Evolutionary conservation across 2,329 filamentous ascomycete genomes (phyloP).

Genomic region (Cercospora sp.): DNA sequence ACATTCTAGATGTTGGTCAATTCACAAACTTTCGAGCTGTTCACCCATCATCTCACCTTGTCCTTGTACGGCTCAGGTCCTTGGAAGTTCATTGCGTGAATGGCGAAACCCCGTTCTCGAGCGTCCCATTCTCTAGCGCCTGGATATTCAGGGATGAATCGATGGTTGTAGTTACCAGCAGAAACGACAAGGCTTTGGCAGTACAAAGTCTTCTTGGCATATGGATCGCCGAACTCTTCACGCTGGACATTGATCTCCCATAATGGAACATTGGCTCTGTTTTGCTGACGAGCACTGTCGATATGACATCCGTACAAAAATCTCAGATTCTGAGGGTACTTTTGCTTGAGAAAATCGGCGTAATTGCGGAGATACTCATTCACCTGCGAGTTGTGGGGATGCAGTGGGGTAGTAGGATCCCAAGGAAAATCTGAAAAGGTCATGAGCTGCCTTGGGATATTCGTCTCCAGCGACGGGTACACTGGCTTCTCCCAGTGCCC

Average conservation of each 20-base stretch:
- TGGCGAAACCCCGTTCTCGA: background rate
- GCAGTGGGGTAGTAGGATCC: conserved; percentile 6
- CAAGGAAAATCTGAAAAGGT: conserved; percentile 20
- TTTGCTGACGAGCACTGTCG: no score
- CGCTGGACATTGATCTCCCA: no score
- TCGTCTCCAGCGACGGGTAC: conserved; percentile 20
- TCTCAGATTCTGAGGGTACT: background rate
- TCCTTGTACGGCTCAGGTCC: background rate
- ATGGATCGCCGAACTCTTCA: no score
- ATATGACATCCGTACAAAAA: no score
- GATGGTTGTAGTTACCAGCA: no score
- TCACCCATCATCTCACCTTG: conserved; percentile 7
- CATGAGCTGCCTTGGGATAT: conserved; percentile 23
- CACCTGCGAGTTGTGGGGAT: conserved; percentile 10
- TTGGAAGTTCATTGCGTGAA: conserved; percentile 10
- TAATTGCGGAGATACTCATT: background rate
- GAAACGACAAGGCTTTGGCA: no score
- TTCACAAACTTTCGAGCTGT: background rate
- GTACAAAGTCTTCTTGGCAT: no score
- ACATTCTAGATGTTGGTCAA: conserved; percentile 12
- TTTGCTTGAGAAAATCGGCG: background rate
- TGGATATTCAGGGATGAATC: no score
- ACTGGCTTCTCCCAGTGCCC: conserved; percentile 11
- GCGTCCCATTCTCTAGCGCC: conserved; percentile 5
- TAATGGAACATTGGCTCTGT: no score